Base-by-base conservation (phyloP, 106 monocot genomes). In the Dendrobium nobile region DNA sequence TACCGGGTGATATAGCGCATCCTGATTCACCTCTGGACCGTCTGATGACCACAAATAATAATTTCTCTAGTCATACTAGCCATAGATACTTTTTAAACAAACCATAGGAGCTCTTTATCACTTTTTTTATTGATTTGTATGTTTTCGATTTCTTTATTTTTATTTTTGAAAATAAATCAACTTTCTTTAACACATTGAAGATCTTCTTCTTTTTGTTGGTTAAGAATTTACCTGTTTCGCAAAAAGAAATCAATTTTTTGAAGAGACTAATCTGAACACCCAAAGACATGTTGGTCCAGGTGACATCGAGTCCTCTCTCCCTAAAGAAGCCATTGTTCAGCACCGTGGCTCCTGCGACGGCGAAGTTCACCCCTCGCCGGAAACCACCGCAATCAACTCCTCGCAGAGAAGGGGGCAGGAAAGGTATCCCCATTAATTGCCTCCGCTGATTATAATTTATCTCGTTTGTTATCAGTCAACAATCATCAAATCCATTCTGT, bases 311-410 rank as follows among this genome's bases (percentile, higher is more conserved):
- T 26, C 87, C 82, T 40, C 26, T 83, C 42, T 76, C 44, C 22
- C 22, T 58, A 67, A 88, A 85, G 83, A 87, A 85, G 44, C 41
- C 47, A 2, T 24, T 55, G 76, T 80, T 74, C 59, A 89, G 77
- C 11, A 87, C 89, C 9, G 91, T 87, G 9, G 91, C 88, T 47
- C 91, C 91, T 0, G 72, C 82, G 26, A 92, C 87, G 15, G 91
- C 91, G 47, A 92, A 89, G 84, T 89, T 92, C 0, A 74, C 87
- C 11, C 91, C 89, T 7, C 77, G 61, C 37, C 40, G 43, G 77
- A 87, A 87, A 19, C 45, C 72, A 17, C 61, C 68, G 4, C 55
- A 51, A 0, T 2, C n/a, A n/a, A 43, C 7, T 42, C 80, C 87
- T 28, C 31, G 31, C 5, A 89, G 78, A 47, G 73, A 87, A 16